Evolutionary conservation across 169 alveolate species (phyloP).

Genomic region (Plasmodium relictum): DNA sequence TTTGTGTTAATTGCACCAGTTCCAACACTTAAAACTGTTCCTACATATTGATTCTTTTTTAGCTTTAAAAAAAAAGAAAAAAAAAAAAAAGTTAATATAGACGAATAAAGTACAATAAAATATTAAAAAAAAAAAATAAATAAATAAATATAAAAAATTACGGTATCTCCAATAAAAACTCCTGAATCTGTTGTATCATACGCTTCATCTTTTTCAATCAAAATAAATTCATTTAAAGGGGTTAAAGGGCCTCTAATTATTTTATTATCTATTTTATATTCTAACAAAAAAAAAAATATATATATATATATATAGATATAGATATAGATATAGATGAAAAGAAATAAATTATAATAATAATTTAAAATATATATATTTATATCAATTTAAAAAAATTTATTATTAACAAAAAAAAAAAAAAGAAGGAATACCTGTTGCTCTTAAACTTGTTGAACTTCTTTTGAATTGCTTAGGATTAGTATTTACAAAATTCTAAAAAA

Average conservation of each 20-base stretch:
- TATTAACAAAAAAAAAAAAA: neutral
- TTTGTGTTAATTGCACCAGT: constrained; percentile 61
- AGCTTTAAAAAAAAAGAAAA: neutral
- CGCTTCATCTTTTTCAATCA: constrained; percentile 67
- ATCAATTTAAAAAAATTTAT: neutral
- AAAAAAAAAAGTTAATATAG: neutral
- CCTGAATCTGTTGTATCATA: constrained; percentile 70
- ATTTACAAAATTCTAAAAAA: constrained; percentile 46
- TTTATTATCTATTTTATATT: constrained; percentile 62
- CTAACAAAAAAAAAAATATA: constrained; percentile 12
- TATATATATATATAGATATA: neutral
- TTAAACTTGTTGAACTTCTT: constrained; percentile 26
- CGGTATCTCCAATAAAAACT: constrained; percentile 74
- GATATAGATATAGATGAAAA: neutral
- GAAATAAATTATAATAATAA: neutral
- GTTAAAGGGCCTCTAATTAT: constrained; percentile 71
- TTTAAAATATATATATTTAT: neutral
- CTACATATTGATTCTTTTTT: constrained; percentile 61
- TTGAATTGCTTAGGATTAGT: constrained; percentile 48
- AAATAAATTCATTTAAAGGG: constrained; percentile 53
- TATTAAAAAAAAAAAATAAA: neutral
- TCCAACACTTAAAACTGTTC: constrained; percentile 70
- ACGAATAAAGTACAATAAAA: neutral
- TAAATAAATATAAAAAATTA: constrained; percentile 4
- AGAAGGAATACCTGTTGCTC: constrained; percentile 44